These are phyloP conservation scores for Agapanthus africanus DNA, from an alignment of 106 monocot species.

Conservation along the genomic window DNA sequence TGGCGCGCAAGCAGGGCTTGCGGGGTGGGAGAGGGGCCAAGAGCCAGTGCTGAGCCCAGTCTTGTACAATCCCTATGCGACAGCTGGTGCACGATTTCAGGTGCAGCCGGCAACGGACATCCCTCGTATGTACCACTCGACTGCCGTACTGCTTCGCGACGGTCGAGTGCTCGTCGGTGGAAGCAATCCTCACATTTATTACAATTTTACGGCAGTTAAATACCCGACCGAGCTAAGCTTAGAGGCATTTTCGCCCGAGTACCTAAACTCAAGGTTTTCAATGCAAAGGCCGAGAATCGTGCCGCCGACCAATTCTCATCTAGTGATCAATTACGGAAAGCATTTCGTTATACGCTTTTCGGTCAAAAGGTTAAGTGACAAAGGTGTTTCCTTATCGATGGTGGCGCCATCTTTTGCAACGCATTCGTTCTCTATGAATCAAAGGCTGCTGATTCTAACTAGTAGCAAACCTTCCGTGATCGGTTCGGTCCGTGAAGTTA, in stretches of 20 bases:
- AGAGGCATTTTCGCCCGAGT: constrained; percentile 49
- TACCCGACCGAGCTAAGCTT: constrained; percentile 56
- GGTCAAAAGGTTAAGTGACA: neutral
- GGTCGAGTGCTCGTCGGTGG: constrained; percentile 55
- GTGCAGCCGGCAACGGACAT: neutral
- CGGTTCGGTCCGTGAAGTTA: neutral
- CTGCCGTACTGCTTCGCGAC: constrained; percentile 38
- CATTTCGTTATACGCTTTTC: constrained; percentile 16
- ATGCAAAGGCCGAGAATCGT: constrained; percentile 8
- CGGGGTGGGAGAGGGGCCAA: too few species aligned
- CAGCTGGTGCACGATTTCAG: constrained; percentile 21
- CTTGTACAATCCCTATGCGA: neutral
- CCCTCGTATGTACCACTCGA: constrained; percentile 47
- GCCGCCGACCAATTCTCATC: neutral
- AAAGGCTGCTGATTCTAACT: constrained; percentile 26
- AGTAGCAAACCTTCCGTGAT: too few species aligned
- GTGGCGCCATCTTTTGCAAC: constrained; percentile 45
- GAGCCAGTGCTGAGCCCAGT: too few species aligned
- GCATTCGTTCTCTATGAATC: constrained; percentile 56
- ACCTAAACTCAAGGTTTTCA: constrained; percentile 12
- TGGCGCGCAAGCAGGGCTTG: too few species aligned
- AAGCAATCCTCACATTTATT: constrained; percentile 41
- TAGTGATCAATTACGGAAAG: constrained; percentile 16
- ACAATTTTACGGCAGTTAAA: constrained; percentile 28
- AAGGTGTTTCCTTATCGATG: constrained; percentile 28